Base-by-base conservation (phyloP, 2,329 filamentous ascomycete genomes). In the Aspergillus terreus region DNA sequence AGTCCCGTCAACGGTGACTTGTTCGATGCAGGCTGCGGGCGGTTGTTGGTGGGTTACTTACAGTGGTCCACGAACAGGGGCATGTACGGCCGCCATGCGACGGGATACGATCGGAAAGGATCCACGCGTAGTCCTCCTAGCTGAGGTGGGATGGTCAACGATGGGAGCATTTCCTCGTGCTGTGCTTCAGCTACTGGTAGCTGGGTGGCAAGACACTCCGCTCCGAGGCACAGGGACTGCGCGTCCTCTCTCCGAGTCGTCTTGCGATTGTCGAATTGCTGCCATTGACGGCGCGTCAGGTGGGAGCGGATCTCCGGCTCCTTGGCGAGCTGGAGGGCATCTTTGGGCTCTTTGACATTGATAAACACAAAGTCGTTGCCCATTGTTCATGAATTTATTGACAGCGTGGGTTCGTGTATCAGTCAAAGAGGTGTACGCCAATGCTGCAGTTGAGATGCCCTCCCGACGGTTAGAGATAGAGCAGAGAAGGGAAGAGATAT, bases 21-120 rank as follows among this genome's bases (percentile, higher is more conserved):
- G 41, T 30, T 11, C 27, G 14, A 6, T 17, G 21, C 25, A 25
- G 23, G 11, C 12, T 15, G 43, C 25, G 6, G 23, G 43, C n/a
- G 11, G n/a, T 19, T 19, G 11, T 19, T 14, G 10, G 33, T 21
- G 36, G 35, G 46, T 52, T 12, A 63, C 66, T 52, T 59, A 70
- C 68, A 71, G 47, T 70, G 64, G 54, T 70, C 66, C 12, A 68
- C 59, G 4, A 70, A 53, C 10, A 47, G 48, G 11, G 67, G 62
- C 5, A 72, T 59, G 44, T 62, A 72, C 4, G 70, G 59, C 48
- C 67, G 65, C 63, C 65, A 73, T 43, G 62, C 52, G 40, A 69
- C 58, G 2, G 73, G 73, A 49, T 75, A 75, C 11, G 65, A 63
- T 15, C 57, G 53, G 53, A 68, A 67, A 19, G 64, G 64, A 49